Base-by-base conservation (phyloP, 768 basidiomycete genomes). In the Leccinellum albellum region DNA sequence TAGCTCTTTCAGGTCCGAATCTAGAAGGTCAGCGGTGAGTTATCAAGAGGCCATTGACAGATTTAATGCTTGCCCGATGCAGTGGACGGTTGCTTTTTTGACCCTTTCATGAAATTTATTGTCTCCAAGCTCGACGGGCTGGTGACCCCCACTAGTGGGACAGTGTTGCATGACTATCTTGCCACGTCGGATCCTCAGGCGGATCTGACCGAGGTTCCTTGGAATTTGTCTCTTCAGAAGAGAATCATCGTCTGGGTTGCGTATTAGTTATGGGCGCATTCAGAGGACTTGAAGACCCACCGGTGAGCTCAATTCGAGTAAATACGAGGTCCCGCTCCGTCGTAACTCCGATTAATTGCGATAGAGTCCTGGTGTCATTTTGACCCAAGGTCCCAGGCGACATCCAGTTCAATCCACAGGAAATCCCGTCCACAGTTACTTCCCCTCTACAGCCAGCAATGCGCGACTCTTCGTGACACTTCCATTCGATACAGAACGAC, bases 231-330 rank as follows among this genome's bases (percentile, higher is more conserved):
- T 49, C 6, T 57, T 46, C 24, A 63, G 37, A 47, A 64, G 54
- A 8, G 53, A 56, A 49, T 65, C 67, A 6, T 66, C 67, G 24
- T 69, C 65, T 68, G 42, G 35, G 8, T 37, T 26, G 35, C 9
- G 37, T 46, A 44, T 50, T 7, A 35, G 15, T 28, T 33, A 20
- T 31, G 12, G 20, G 32, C 2, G 49, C n/a, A 24, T 29, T 33
- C 42, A 21, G 6, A 44, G 0, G 42, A 12, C 10, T 21, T 21
- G 5, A 17, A 6, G 10, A 44, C 42, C 13, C 21, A 44, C 42
- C 42, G 42, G 20, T 44, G 4, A 44, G 42, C 21, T 44, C 20
- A 21, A 44, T 14, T 13, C 42, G 42, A 14, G 42, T 20, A 44
- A 44, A 21, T 7, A 44, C 21, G 14, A 21, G 42, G 21, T 44